Base-by-base conservation (phyloP, 805 yeast species). In the Metschnikowia gruessii region DNA sequence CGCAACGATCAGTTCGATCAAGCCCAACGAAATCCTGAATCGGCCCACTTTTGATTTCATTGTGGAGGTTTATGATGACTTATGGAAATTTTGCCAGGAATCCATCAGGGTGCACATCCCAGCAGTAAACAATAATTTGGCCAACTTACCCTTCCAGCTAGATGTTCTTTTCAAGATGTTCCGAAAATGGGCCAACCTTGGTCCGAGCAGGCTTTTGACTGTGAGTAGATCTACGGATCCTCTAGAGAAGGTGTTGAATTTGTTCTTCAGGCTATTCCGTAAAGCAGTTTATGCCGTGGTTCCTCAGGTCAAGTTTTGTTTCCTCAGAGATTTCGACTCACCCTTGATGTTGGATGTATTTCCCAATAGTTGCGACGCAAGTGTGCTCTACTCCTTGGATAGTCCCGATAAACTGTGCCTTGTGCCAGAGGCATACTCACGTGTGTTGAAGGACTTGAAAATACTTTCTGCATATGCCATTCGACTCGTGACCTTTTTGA, bases 221-320 rank as follows among this genome's bases (percentile, higher is more conserved):
- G 52, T 62, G 12, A 54, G 54, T 26, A 36, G 46, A 9, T 45
- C 52, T 7, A 47, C 65, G 18, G 63, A 66, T 37, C 68, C 73
- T 8, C 45, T 67, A 22, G 72, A 64, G 41, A 60, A 61, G 37
- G 50, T 69, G 13, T 45, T 70, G 18, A 68, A 61, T 41, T 51
- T 70, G 12, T 68, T 62, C 50, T 66, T 55, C 55, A 62, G 65
- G 42, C 58, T 60, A 6, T 60, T 68, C 43, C 67, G 64, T 42
- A 69, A 68, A 48, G 57, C 65, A 0, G 50, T 69, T 18, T 66
- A 56, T 51, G 68, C 71, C 1, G 52, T 69, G 16, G 56, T 64
- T 19, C 76, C 76, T 2, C 76, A 70, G 40, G 62, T 69, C n/a
- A 69, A 65, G 47, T 70, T 63, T 48, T 68, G 65, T 54, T 69